Base-by-base conservation (phyloP, 2,329 filamentous ascomycete genomes). In the Phyllosticta citriasiana region DNA sequence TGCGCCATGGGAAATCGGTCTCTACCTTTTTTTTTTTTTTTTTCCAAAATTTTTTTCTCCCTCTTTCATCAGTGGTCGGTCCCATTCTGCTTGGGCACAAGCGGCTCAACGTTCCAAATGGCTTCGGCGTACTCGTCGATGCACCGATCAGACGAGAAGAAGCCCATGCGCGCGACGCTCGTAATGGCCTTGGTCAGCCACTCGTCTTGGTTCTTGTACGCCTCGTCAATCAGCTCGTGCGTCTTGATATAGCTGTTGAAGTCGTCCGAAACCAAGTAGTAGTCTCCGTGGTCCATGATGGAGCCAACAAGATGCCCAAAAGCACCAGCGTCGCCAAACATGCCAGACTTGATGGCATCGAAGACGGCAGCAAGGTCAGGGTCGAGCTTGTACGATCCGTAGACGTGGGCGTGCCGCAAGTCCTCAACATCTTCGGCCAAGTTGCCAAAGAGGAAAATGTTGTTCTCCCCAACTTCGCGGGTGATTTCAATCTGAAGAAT, bases 381-480 rank as follows among this genome's bases (percentile, higher is more conserved):
- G 73, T 97, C 91, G 62, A 97, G 79, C 40, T 82, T 76, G 78
- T 95, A 89, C 51, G 84, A 79, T 65, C 88, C 87, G 76, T 96
- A 97, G 66, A 86, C 88, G 79, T 97, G 93, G 22, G 82, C 80
- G 76, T 97, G 91, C 56, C 94, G 92, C 60, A 99, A 86, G 66
- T 97, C 93, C 69, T 97, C 94, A 51, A 99, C 94, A 68, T 97
- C 91, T 75, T 99, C 94, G 61, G 94, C 86, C 22, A 99, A 84
- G 73, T 93, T 96, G 63, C 94, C 94, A 72, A 99, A 97, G 67
- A 99, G 84, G 85, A 99, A 99, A 73, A 99, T 97, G 78, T 97
- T 97, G 72, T 91, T 87, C 71, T 97, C 91, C 69, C 92, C 90
- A 71, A 97, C 89, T 76, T 99, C 94, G 63, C 94, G 91, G 3